Conservation (phyloP, 139 green algal species). For the Yamagishiella unicocca region DNA sequence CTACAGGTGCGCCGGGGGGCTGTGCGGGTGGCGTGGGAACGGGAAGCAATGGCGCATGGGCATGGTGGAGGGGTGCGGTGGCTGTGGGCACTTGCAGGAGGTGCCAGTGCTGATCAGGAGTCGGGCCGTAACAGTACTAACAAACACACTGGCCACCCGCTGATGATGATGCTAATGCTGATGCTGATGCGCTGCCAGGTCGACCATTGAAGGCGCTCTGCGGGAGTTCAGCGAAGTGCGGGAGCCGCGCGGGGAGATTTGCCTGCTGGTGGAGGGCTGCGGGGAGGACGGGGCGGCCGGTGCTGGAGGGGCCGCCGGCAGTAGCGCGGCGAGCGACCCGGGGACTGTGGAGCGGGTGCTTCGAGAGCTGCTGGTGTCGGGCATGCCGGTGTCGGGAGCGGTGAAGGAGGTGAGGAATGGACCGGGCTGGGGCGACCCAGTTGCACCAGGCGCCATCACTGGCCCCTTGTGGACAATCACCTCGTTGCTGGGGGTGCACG, state of each 20-base stretch:
- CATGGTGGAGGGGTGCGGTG: too few relatives aligned
- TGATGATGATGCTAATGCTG: too few relatives aligned
- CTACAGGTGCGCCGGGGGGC: constrained; percentile 61
- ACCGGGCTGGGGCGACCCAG: neutral
- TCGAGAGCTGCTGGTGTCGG: constrained; percentile 36
- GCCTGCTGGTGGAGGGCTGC: constrained; percentile 77
- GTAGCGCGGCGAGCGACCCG: neutral
- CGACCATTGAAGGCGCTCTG: constrained; percentile 32
- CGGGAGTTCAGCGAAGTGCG: constrained; percentile 40
- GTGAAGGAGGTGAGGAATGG: constrained; percentile 42
- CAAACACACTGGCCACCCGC: too few relatives aligned
- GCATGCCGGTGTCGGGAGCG: constrained; percentile 32
- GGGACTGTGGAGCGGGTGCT: constrained; percentile 43
- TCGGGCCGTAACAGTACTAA: too few relatives aligned
- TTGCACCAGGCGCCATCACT: neutral
- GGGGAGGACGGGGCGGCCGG: neutral
- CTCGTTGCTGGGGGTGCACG: neutral
- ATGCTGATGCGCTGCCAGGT: too few relatives aligned
- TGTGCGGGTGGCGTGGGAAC: too few relatives aligned
- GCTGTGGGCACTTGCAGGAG: too few relatives aligned
- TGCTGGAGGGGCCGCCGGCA: neutral
- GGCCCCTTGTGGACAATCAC: too few relatives aligned
- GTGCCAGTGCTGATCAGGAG: too few relatives aligned
- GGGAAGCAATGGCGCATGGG: too few relatives aligned
- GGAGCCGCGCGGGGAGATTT: constrained; percentile 74